phyloP scores from a whole-genome alignment of 495 filamentous ascomycete genomes.

The Pyrenula aspistea region DNA sequence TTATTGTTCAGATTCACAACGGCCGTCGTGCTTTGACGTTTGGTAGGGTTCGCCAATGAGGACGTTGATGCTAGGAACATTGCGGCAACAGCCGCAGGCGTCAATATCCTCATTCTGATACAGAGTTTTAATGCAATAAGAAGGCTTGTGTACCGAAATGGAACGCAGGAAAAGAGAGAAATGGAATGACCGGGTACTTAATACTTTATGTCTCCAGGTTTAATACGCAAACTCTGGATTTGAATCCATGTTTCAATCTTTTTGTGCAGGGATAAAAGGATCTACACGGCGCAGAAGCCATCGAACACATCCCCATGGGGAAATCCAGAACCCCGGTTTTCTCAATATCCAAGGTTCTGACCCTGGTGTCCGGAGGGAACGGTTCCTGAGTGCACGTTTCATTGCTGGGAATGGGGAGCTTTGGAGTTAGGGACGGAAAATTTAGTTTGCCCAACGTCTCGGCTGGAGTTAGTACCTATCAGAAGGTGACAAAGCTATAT shows the following conservation, averaged over 20 bases:
- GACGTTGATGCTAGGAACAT: not conserved
- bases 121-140: too few relatives aligned
- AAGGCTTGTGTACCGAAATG: too few relatives aligned
- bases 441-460: not conserved
- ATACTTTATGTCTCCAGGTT: too few relatives aligned
- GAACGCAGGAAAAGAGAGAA: too few relatives aligned
- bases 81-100: not conserved
- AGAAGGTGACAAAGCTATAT: too few relatives aligned
- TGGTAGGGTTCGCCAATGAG: not conserved
- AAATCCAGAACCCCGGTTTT: not conserved
- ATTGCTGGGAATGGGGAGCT: not conserved
- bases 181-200: too few relatives aligned
- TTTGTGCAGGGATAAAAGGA: too few relatives aligned
- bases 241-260: too few relatives aligned
- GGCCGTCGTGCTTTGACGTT: not conserved
- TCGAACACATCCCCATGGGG: not conserved
- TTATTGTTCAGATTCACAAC: not conserved
- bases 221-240: too few relatives aligned
- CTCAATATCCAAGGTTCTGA: not conserved
- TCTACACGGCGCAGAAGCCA: too few relatives aligned
- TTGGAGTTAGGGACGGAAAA: not conserved
- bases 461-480: too few relatives aligned
- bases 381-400: not conserved
- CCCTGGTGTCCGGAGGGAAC: not conserved
- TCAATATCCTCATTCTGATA: not conserved